Evolutionary conservation across 169 alveolate species (phyloP).

Genomic region (Cryptosporidium canis): DNA sequence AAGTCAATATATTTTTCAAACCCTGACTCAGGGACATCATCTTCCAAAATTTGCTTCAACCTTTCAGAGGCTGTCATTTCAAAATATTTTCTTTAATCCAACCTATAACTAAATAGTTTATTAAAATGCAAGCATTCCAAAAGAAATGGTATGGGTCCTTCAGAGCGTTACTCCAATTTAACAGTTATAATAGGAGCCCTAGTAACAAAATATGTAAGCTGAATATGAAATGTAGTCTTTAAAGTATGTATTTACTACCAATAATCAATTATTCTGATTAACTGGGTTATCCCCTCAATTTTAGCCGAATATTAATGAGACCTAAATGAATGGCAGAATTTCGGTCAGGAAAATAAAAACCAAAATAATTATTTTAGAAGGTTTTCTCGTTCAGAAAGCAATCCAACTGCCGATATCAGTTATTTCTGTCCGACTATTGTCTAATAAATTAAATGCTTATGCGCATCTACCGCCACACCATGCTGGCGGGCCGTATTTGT

Average conservation of each 20-base stretch:
- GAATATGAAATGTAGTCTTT: neutral
- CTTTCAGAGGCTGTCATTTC: conserved; percentile 66
- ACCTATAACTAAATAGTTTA: neutral
- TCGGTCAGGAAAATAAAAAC: neutral
- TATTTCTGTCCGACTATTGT: neutral
- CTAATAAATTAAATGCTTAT: neutral
- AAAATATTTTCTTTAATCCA: neutral
- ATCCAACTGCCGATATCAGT: neutral
- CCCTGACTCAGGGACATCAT: conserved; percentile 58
- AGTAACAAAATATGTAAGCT: neutral
- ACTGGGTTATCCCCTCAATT: neutral
- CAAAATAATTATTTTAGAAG: neutral
- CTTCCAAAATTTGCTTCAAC: conserved; percentile 76
- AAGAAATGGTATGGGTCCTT: neutral
- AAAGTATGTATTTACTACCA: neutral
- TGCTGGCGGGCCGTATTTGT: neutral
- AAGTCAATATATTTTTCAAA: neutral
- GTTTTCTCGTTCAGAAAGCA: neutral
- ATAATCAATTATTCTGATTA: neutral
- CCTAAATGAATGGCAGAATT: neutral
- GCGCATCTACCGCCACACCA: neutral
- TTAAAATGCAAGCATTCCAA: neutral
- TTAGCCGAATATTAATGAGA: neutral
- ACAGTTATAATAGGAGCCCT: neutral
- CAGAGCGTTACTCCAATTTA: neutral